These are phyloP conservation scores for Russula brevipes DNA, from an alignment of 768 basidiomycete genomes.

Conservation along the genomic window DNA sequence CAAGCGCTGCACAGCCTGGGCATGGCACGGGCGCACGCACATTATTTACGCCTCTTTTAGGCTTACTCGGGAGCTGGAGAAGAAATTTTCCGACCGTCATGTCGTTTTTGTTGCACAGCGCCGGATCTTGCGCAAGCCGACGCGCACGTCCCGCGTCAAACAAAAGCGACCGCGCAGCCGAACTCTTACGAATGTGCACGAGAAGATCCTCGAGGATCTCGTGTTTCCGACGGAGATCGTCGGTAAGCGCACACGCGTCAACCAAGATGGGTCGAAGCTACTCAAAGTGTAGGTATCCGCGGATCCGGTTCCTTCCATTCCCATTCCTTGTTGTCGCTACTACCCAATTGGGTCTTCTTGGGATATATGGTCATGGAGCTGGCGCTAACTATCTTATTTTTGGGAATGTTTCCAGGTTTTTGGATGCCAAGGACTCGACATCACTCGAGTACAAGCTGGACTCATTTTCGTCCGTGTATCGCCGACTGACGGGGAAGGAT, in stretches of 20 bases:
- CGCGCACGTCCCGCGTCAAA: conserved; percentile 84
- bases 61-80: conserved; percentile 97
- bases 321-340: conserved; percentile 8
- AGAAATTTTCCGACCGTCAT: conserved; percentile 99
- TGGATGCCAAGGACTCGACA: conserved; percentile 97
- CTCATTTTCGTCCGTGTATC: conserved; percentile 97
- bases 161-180: conserved; percentile 97
- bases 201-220: conserved; percentile 97
- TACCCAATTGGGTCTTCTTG: conserved; percentile 9
- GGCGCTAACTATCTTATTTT: conserved; percentile 8
- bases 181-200: conserved; percentile 96
- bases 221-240: conserved; percentile 99
- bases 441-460: conserved; percentile 99
- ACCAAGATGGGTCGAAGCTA: conserved; percentile 90
- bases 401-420: conserved; percentile 53
- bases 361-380: neutral
- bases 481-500: conserved; percentile 92
- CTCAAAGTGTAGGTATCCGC: conserved; percentile 84
- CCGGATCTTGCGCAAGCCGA: conserved; percentile 96
- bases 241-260: conserved; percentile 94
- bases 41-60: conserved; percentile 37
- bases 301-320: conserved; percentile 6
- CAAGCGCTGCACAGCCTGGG: neutral
- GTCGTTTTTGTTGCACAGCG: conserved; percentile 99
- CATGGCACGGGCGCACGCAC: too few species aligned